A percentile compares a stretch with the other conserved stretches of the same genome.
Conservation (phyloP, 495 filamentous ascomycete species). For the Parathielavia hyrcaniae region DNA sequence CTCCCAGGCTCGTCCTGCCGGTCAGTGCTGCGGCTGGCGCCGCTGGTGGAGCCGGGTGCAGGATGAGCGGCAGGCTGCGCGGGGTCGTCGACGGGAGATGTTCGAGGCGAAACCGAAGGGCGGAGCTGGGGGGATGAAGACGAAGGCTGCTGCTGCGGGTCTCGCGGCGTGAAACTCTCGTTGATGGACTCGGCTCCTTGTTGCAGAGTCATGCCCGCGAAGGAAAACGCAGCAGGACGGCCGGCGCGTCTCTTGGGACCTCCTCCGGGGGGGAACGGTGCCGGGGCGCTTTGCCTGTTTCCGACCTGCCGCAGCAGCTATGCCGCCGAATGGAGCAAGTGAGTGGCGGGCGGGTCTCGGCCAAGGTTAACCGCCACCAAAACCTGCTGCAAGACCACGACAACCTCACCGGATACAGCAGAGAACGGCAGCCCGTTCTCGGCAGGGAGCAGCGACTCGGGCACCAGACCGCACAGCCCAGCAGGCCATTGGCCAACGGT, state of each 20-base stretch:
- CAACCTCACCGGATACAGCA: background rate
- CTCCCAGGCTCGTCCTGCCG: slow-evolving; percentile 9
- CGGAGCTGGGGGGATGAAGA: slow-evolving; percentile 9
- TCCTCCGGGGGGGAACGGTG: slow-evolving; percentile 5
- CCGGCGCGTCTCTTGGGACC: slow-evolving; percentile 8
- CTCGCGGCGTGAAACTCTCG: slow-evolving; percentile 12
- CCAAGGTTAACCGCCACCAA: slow-evolving; percentile 7
- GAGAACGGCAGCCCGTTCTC: background rate
- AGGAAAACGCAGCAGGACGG: slow-evolving; percentile 4
- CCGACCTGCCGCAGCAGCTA: too few relatives aligned
- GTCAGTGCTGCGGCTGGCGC: background rate
- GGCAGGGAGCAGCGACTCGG: slow-evolving; percentile 6
- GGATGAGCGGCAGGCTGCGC: slow-evolving; percentile 17
- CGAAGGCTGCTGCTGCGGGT: slow-evolving; percentile 10
- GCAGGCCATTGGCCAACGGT: slow-evolving; percentile 20
- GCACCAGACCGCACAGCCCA: slow-evolving; percentile 3
- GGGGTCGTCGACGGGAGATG: slow-evolving; percentile 14
- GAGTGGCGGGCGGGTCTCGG: background rate
- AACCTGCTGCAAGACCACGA: background rate
- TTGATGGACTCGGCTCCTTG: slow-evolving; percentile 13
- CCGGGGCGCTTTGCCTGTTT: background rate
- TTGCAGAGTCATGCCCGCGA: slow-evolving; percentile 23
- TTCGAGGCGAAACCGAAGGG: background rate
- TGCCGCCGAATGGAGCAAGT: background rate
- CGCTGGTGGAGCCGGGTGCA: background rate